phyloP scores from a whole-genome alignment of 1,284 basidiomycete genomes.

The Cryptococcus maquisensis region DNA sequence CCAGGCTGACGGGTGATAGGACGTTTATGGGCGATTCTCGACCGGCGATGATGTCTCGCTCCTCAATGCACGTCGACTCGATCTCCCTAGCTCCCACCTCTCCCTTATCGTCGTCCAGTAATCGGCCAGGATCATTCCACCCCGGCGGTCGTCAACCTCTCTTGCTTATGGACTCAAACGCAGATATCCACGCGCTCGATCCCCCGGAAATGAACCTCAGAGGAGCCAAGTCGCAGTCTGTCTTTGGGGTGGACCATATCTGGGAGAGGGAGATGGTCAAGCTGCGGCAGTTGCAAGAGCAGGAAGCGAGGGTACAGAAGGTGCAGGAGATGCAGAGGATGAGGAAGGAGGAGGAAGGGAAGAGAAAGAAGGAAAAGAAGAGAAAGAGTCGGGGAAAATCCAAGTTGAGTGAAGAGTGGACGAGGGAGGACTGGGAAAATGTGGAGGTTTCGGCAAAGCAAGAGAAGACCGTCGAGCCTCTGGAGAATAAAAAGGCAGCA shows the following conservation, averaged over 20 bases:
- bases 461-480: neutral
- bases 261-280: conserved; percentile 48
- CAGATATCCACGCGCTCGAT: conserved; percentile 1
- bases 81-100: conserved; percentile 6
- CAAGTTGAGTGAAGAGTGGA: neutral
- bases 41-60: conserved; percentile 46
- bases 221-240: conserved; percentile 30
- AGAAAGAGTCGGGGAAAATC: conserved; percentile 2
- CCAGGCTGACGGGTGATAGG: conserved; percentile 8
- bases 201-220: neutral
- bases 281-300: conserved; percentile 33
- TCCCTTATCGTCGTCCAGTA: conserved; percentile 1
- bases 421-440: conserved; percentile 2
- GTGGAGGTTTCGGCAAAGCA: neutral
- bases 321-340: conserved; percentile 10
- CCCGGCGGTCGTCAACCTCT: neutral
- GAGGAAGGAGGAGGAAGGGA: conserved; percentile 13
- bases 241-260: conserved; percentile 45
- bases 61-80: conserved; percentile 4
- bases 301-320: conserved; percentile 13
- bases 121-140: conserved; percentile 1
- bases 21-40: conserved; percentile 46
- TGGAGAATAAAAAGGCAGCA: too few relatives aligned
- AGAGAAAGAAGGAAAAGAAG: conserved; percentile 11
- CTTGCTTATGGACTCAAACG: conserved; percentile 6